A percentile compares a stretch with the other conserved stretches of the same genome.
phyloP scores from a whole-genome alignment of 805 yeast species.

The Suhomyces xylopsoci region DNA sequence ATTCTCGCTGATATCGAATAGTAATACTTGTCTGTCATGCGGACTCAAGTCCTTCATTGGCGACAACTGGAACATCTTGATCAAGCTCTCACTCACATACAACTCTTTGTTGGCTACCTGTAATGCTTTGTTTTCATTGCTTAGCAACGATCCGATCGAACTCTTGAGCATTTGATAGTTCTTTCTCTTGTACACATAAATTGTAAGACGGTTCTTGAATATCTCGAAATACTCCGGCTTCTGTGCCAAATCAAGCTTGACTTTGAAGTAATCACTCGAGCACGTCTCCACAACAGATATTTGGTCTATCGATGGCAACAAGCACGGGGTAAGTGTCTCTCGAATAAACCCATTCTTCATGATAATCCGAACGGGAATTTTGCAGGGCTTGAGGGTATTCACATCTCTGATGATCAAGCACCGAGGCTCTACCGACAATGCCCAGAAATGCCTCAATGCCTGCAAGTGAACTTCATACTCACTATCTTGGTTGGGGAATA shows the following conservation, averaged over 20 bases:
- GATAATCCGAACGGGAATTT: conserved; percentile 40
- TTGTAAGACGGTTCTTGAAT: conserved; percentile 43
- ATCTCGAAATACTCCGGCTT: conserved; percentile 42
- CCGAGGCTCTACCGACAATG: conserved; percentile 73
- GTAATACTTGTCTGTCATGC: conserved; percentile 30
- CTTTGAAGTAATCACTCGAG: conserved; percentile 51
- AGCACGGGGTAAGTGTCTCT: conserved; percentile 55
- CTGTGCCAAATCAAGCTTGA: conserved; percentile 41
- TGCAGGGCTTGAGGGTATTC: conserved; percentile 53
- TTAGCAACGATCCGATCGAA: conserved; percentile 30
- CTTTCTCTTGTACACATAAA: conserved; percentile 50
- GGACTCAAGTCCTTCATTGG: conserved; percentile 19
- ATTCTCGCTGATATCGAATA: conserved; percentile 22
- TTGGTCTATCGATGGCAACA: conserved; percentile 57
- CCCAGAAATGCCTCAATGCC: conserved; percentile 89
- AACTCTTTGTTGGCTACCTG: conserved; percentile 27
- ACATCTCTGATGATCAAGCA: conserved; percentile 78
- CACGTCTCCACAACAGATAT: conserved; percentile 48
- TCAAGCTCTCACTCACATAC: conserved; percentile 22
- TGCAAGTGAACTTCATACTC: conserved; percentile 66
- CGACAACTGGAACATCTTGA: conserved; percentile 19
- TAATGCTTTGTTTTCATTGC: conserved; percentile 30
- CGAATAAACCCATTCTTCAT: conserved; percentile 36
- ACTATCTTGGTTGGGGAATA: conserved; percentile 48
- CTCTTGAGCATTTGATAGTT: conserved; percentile 38